A percentile compares a stretch with the other conserved stretches of the same genome.
These are phyloP conservation scores for Hemileccinum rubropunctum DNA, from an alignment of 768 basidiomycete genomes.

Conservation along the genomic window DNA sequence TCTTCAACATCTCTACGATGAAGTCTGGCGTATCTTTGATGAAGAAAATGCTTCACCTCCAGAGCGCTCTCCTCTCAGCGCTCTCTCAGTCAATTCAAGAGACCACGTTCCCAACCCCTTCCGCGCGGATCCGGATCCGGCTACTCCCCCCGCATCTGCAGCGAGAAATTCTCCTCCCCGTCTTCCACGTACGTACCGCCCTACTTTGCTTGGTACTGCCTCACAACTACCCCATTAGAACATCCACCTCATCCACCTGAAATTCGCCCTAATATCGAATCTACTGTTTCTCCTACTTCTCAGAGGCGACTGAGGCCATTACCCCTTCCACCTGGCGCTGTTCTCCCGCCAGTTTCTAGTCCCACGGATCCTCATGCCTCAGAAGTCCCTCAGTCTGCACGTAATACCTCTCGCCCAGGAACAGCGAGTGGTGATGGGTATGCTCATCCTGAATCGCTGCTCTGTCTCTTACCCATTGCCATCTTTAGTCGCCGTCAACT, in stretches of 20 bases:
- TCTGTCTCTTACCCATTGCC: neutral
- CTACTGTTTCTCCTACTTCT: constrained; percentile 27
- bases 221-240: constrained; percentile 2
- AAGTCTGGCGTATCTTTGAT: constrained; percentile 67
- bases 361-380: constrained; percentile 15
- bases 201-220: neutral
- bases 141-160: constrained; percentile 8
- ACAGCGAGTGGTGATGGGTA: constrained; percentile 27
- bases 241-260: constrained; percentile 19
- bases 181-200: constrained; percentile 18
- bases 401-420: constrained; percentile 23
- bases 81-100: constrained; percentile 16
- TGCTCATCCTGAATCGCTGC: neutral
- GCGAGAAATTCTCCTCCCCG: constrained; percentile 21
- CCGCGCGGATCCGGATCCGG: constrained; percentile 19
- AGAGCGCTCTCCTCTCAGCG: constrained; percentile 23
- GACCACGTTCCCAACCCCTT: constrained; percentile 19
- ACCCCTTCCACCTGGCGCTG: constrained; percentile 26
- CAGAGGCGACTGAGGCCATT: constrained; percentile 30
- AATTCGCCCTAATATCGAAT: constrained; percentile 18
- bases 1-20: constrained; percentile 70
- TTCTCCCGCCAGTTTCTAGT: constrained; percentile 8
- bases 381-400: constrained; percentile 13
- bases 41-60: constrained; percentile 41
- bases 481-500: constrained; percentile 28